phyloP scores from a whole-genome alignment of 1,284 basidiomycete genomes.

The Paramarasmius palmivorus region DNA sequence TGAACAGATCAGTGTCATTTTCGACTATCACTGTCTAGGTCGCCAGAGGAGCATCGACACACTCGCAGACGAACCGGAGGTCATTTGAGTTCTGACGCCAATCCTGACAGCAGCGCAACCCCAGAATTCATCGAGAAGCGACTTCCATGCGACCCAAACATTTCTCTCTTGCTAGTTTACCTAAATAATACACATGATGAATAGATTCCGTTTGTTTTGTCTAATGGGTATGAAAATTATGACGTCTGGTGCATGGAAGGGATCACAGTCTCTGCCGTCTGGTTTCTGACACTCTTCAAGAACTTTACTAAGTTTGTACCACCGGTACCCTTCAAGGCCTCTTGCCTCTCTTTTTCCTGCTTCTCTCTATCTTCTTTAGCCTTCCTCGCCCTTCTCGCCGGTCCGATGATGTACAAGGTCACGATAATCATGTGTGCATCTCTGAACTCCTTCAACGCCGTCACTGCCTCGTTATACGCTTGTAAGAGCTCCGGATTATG shows the following conservation, averaged over 20 bases:
- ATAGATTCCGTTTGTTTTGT: too few relatives aligned
- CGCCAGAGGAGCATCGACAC: slow-evolving; percentile 2
- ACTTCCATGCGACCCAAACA: too few relatives aligned
- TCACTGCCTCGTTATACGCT: slow-evolving; percentile 77
- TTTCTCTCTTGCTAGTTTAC: too few relatives aligned
- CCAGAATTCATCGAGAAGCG: not conserved
- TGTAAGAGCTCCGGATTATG: slow-evolving; percentile 40
- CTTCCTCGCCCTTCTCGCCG: slow-evolving; percentile 40
- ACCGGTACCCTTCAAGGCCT: slow-evolving; percentile 73
- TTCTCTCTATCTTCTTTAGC: slow-evolving; percentile 7
- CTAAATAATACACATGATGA: too few relatives aligned
- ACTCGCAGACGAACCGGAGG: not conserved
- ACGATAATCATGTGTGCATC: slow-evolving; percentile 90
- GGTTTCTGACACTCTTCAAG: slow-evolving; percentile 77
- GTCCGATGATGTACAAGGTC: slow-evolving; percentile 81
- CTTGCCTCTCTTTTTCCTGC: slow-evolving; percentile 17
- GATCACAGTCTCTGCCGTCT: slow-evolving; percentile 46
- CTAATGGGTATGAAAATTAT: too few relatives aligned
- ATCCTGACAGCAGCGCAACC: not conserved
- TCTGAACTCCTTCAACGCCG: slow-evolving; percentile 77
- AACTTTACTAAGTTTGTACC: slow-evolving; percentile 84
- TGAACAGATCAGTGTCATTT: slow-evolving; percentile 13
- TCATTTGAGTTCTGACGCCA: not conserved
- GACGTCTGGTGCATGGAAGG: too few relatives aligned
- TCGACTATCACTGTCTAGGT: slow-evolving; percentile 7